A percentile compares a stretch with the other conserved stretches of the same genome.
Evolutionary conservation across 768 basidiomycete genomes (phyloP).

Genomic region (Aureoboletus auriporus): DNA sequence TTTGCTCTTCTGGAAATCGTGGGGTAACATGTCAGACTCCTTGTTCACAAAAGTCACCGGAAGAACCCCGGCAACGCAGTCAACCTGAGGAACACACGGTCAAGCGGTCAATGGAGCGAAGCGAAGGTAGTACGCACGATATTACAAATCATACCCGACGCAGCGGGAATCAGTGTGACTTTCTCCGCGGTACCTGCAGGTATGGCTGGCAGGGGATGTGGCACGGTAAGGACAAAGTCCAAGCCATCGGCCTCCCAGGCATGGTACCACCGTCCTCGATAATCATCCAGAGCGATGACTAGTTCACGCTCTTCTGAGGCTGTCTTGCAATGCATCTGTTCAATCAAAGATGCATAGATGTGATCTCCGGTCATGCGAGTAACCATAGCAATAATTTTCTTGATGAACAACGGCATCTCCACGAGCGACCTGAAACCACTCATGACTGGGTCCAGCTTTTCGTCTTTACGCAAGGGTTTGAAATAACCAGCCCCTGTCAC

Average conservation of each 20-base stretch:
- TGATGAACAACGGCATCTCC: constrained; percentile 32
- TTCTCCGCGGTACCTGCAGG: constrained; percentile 33
- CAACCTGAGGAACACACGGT: constrained; percentile 33
- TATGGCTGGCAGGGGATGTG: constrained; percentile 37
- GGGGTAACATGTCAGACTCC: constrained; percentile 37
- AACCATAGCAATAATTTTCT: constrained; percentile 41
- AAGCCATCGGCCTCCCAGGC: constrained; percentile 34
- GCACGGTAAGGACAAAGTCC: constrained; percentile 39
- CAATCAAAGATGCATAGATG: constrained; percentile 26
- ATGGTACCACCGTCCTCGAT: constrained; percentile 34
- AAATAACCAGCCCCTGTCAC: constrained; percentile 43
- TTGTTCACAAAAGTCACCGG: constrained; percentile 53
- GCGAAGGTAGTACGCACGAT: constrained; percentile 29
- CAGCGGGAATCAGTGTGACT: constrained; percentile 32
- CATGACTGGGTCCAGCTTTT: constrained; percentile 32
- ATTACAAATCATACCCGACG: constrained; percentile 40
- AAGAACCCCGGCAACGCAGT: constrained; percentile 56
- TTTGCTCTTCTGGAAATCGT: constrained; percentile 22
- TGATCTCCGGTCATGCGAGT: constrained; percentile 28
- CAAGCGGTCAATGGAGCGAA: not conserved
- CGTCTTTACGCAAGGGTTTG: constrained; percentile 30
- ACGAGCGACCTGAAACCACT: constrained; percentile 20
- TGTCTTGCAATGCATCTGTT: constrained; percentile 33
- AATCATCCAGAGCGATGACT: constrained; percentile 24
- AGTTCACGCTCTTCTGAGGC: constrained; percentile 25